Evolutionary conservation across 106 monocot species (phyloP), one percentile per base, ranked within the genome.

Genomic region (Phalaenopsis aphrodite): DNA sequence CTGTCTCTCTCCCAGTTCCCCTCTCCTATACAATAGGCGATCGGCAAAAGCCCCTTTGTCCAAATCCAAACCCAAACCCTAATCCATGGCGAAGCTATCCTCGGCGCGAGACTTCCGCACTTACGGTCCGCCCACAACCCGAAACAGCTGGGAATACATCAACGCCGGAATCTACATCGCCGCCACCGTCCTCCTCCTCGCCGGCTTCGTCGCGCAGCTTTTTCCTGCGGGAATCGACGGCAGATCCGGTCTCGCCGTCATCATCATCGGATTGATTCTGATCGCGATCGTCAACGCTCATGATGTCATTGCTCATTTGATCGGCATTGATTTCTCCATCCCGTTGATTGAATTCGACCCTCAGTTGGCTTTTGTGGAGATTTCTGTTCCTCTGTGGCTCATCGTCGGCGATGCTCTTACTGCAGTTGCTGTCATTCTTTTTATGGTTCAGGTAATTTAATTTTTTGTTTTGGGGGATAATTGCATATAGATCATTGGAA

Each of bases 1-100:
- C 52, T 52, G 52, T 69, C 73, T 73, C 73, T 5, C 17, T 5
- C 10, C 43, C 15, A 19, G n/a, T 16, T 0, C 74, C 19, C 74
- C 4, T 30, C 30, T 30, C 30, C 30, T 30, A 30, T 30, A 30
- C 30, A 30, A 30, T 43, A 4, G 42, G 0, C 5, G 6, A 3
- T 11, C 8, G 3, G 3, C 14, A 18, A 18, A 19, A 45, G 3
- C 42, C 17, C 38, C 37, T 38, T 39, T 38, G 11, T n/a, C n/a
- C 64, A 24, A 6, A 17, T 5, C 58, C 57, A 2, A 58, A n/a
- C 2, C 5, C 7, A 21, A 37, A 69, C 18, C 18, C 18, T 8
- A 69, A 39, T 8, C 37, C 3, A 97, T 97, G 96, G 94, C 90
- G 78, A 97, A 94, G 92, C 92, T 97, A 3, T 85, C 88, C 23